Conservation (phyloP, 2,329 filamentous ascomycete species). For the Colletotrichum scovillei region DNA sequence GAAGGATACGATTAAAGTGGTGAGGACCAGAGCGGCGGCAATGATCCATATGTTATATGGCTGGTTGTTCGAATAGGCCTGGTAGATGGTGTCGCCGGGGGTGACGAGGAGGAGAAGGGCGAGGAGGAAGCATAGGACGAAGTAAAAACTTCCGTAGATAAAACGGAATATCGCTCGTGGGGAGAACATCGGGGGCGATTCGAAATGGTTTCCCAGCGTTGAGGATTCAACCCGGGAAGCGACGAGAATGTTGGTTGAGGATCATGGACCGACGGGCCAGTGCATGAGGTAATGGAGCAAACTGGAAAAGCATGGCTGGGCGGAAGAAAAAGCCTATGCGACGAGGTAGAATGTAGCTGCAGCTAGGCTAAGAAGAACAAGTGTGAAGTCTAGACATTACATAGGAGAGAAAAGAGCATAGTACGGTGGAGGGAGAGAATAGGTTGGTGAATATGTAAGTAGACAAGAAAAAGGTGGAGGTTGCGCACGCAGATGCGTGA, state of each 20-base stretch:
- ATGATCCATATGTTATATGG: constrained; percentile 88
- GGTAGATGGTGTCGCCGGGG: constrained; percentile 83
- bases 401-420: constrained; percentile 18
- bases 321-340: constrained; percentile 11
- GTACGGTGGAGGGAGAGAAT: constrained; percentile 3
- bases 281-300: constrained; percentile 40
- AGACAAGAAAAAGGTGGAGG: constrained; percentile 18
- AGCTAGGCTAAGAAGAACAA: constrained; percentile 14
- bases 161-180: constrained; percentile 75
- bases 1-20: constrained; percentile 75
- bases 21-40: constrained; percentile 79
- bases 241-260: constrained; percentile 30
- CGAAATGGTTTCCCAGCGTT: constrained; percentile 30
- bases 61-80: constrained; percentile 74
- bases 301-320: constrained; percentile 38
- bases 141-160: constrained; percentile 84
- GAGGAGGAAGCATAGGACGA: constrained; percentile 79
- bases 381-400: constrained; percentile 26
- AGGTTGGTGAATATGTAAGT: constrained; percentile 15
- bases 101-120: constrained; percentile 81
- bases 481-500: constrained; percentile 21
- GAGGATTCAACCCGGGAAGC: constrained; percentile 36
- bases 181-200: constrained; percentile 48
- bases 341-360: neutral
- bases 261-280: constrained; percentile 33